Percentiles rank a stretch among this genome's conserved stretches.
These are phyloP conservation scores for Ogataea ganodermae DNA, from an alignment of 805 yeast genomes.

Conservation along the genomic window DNA sequence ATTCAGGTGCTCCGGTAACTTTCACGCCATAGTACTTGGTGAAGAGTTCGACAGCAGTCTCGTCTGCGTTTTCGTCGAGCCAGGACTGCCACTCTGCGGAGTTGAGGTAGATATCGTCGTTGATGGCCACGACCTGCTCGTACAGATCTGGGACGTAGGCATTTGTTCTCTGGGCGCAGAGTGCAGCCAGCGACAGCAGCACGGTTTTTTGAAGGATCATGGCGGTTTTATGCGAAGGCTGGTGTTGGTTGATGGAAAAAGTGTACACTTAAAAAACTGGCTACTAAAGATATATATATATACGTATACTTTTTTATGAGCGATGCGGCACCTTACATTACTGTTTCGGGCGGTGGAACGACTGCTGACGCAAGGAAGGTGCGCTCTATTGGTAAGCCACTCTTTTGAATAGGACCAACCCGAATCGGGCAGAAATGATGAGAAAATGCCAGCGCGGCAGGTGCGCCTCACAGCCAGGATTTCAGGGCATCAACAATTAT, in stretches of 20 bases:
- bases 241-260: too few relatives aligned
- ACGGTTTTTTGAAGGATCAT: background rate
- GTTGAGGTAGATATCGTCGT: constrained; percentile 17
- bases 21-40: constrained; percentile 6
- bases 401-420: background rate
- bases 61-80: constrained; percentile 7
- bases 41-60: constrained; percentile 10
- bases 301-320: background rate
- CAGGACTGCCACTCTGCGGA: constrained; percentile 16
- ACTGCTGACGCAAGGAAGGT: background rate
- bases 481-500: too few relatives aligned
- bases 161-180: background rate
- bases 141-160: constrained; percentile 6
- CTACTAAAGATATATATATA: background rate
- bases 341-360: background rate
- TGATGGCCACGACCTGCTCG: constrained; percentile 14
- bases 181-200: background rate
- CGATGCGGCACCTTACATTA: background rate
- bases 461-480: too few relatives aligned
- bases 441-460: too few relatives aligned
- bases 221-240: background rate
- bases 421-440: background rate
- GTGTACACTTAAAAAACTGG: too few relatives aligned
- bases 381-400: background rate
- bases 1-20: constrained; percentile 4